These are phyloP conservation scores for Salix koriyanagi DNA, from an alignment of 345 rosid genomes.

Conservation along the genomic window DNA sequence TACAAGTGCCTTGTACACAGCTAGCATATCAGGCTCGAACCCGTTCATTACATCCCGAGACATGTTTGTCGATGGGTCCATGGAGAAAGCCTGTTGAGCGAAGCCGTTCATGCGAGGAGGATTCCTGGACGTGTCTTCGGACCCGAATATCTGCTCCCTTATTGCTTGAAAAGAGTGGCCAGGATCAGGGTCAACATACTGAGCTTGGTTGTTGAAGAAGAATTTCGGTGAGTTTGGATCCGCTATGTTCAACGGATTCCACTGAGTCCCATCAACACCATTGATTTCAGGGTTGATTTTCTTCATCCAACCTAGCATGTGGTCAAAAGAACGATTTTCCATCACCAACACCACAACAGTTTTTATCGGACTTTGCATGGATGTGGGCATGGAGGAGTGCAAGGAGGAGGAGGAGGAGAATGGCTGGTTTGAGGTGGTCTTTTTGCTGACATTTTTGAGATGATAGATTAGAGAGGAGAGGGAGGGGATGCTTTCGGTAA, in stretches of 20 bases:
- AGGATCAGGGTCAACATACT: slow-evolving; percentile 87
- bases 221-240: slow-evolving; percentile 49
- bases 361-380: slow-evolving; percentile 47
- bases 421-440: background rate
- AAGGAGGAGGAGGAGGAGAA: slow-evolving; percentile 8
- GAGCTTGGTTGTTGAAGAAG: slow-evolving; percentile 47
- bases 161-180: slow-evolving; percentile 96
- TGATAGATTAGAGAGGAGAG: background rate
- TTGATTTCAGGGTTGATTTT: slow-evolving; percentile 75
- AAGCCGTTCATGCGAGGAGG: slow-evolving; percentile 89
- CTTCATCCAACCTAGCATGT: slow-evolving; percentile 99
- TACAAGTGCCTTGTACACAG: slow-evolving; percentile 78
- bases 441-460: slow-evolving; percentile 9
- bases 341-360: slow-evolving; percentile 73
- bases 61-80: slow-evolving; percentile 55
- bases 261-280: slow-evolving; percentile 71
- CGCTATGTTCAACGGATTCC: slow-evolving; percentile 40
- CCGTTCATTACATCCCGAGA: slow-evolving; percentile 76
- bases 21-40: slow-evolving; percentile 56
- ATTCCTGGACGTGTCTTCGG: slow-evolving; percentile 47
- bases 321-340: slow-evolving; percentile 96
- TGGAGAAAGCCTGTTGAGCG: slow-evolving; percentile 68
- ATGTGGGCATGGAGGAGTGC: slow-evolving; percentile 7
- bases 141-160: slow-evolving; percentile 83
- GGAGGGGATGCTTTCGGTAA: background rate